Conservation (phyloP, 2,329 filamentous ascomycete species). For the Monosporascus sp. region DNA sequence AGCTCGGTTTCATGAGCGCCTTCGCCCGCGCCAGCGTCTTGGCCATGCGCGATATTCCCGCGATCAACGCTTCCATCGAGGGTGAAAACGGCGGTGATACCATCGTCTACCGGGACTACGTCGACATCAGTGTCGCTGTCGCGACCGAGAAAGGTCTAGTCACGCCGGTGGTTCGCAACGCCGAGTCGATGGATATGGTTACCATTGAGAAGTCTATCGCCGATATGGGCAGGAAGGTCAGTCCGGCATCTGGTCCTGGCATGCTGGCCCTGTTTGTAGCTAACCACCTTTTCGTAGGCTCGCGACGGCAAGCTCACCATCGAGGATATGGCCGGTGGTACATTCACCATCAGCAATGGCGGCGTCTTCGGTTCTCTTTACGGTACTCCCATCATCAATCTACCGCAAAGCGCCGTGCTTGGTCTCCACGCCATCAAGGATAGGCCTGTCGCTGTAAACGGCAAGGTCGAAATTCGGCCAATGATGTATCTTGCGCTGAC, state of each 20-base stretch:
- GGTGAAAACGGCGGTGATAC: conserved; percentile 92
- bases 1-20: conserved; percentile 99
- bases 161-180: conserved; percentile 92
- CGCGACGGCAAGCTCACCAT: conserved; percentile 95
- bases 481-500: conserved; percentile 99
- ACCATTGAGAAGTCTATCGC: conserved; percentile 88
- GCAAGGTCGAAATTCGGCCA: conserved; percentile 92
- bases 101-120: conserved; percentile 96
- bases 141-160: conserved; percentile 97
- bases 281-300: conserved; percentile 50
- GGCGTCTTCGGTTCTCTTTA: conserved; percentile 96
- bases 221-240: conserved; percentile 89
- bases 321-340: conserved; percentile 97
- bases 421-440: conserved; percentile 97
- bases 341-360: conserved; percentile 96
- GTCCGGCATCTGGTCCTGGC: conserved; percentile 10
- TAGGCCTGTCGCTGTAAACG: conserved; percentile 80
- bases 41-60: conserved; percentile 91
- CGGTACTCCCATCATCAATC: conserved; percentile 98
- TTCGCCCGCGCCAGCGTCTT: conserved; percentile 87
- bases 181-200: conserved; percentile 81
- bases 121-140: conserved; percentile 95
- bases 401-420: conserved; percentile 86
- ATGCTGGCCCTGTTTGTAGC: not conserved
- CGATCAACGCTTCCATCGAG: conserved; percentile 95